phyloP scores from a whole-genome alignment of 2,329 filamentous ascomycete genomes.

The Neofusicoccum umdonicola region DNA sequence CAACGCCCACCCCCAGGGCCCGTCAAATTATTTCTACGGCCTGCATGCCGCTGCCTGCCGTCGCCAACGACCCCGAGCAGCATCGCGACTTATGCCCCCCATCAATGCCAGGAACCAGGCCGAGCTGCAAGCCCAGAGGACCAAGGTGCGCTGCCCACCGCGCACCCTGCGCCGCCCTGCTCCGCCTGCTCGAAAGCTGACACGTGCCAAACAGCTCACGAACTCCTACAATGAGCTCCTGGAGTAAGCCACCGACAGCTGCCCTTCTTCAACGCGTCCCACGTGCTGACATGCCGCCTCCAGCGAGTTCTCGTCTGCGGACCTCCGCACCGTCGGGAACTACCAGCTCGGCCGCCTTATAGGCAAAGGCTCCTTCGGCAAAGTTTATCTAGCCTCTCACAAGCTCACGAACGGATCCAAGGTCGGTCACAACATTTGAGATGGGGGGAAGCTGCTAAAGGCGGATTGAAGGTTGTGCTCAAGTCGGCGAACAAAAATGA shows the following conservation, averaged over 20 bases:
- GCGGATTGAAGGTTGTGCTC: conserved; percentile 73
- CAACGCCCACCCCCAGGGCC: conserved; percentile 1
- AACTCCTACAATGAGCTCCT: conserved; percentile 95
- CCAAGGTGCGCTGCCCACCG: conserved; percentile 47
- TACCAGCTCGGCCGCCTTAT: conserved; percentile 89
- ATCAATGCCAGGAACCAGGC: conserved; percentile 48
- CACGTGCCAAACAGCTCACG: conserved; percentile 66
- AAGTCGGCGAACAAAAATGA: conserved; percentile 97
- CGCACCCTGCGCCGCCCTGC: neutral
- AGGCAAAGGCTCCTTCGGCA: conserved; percentile 97
- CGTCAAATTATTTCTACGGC: conserved; percentile 4
- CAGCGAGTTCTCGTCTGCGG: conserved; percentile 91
- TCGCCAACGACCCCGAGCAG: neutral
- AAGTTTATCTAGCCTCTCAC: conserved; percentile 93
- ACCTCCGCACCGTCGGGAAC: conserved; percentile 90
- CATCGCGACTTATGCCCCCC: conserved; percentile 17
- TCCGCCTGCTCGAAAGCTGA: conserved; percentile 10
- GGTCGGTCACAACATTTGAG: conserved; percentile 51
- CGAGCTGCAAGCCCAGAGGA: conserved; percentile 59
- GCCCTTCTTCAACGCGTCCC: neutral
- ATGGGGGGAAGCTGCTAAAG: neutral
- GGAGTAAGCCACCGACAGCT: conserved; percentile 61
- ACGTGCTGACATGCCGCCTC: conserved; percentile 12
- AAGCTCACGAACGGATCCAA: conserved; percentile 99
- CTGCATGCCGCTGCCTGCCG: conserved; percentile 13